Base-by-base conservation (phyloP, 148 eudicot genomes). In the Rhododendron kiyosumense region DNA sequence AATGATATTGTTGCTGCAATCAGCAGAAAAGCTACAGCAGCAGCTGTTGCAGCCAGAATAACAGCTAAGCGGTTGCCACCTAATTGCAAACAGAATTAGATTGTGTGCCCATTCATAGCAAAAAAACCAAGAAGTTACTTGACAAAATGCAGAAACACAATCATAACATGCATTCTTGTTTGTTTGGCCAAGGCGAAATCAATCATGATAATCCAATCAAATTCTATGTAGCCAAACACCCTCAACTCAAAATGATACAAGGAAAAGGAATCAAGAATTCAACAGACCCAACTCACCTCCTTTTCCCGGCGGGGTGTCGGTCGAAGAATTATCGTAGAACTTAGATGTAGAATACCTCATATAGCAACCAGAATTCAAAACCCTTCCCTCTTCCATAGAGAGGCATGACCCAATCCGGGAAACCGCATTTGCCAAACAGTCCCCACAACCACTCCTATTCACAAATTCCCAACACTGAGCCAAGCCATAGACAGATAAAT, bases 391-490 rank as follows among this genome's bases (percentile, higher is more conserved):
- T 51, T 57, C 79, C 79, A 81, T 88, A 0, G 93, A 89, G 34
- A 81, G 59, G 51, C 93, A 90, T 1, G 89, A 81, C 20, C 78
- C 81, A 12, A 92, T 83, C 73, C 43, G 81, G 3, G 85, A 52
- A 17, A 76, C 86, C 0, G 92, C 87, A 43, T 86, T 61, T 48
- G 73, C 87, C 87, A 93, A 89, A 88, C 95, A 92, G 13, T 57
- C 15, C 76, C 51, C 54, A 85, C 95, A 93, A 79, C 65, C 88
- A 84, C 86, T 91, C 49, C 78, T 30, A 46, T 84, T 92, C 71
- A 92, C 87, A 85, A 79, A 84, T 57, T 88, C 86, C 94, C 94
- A 92, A 79, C 95, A 93, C 85, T 93, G 89, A 46, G 92, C 95
- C 90, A 92, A 77, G 75, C 91, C 95, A 71, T 85, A 92, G 79